A percentile compares a stretch with the other conserved stretches of the same genome.
Conservation (phyloP, 306 rosid genomes). For the Vachellia collinsii region DNA sequence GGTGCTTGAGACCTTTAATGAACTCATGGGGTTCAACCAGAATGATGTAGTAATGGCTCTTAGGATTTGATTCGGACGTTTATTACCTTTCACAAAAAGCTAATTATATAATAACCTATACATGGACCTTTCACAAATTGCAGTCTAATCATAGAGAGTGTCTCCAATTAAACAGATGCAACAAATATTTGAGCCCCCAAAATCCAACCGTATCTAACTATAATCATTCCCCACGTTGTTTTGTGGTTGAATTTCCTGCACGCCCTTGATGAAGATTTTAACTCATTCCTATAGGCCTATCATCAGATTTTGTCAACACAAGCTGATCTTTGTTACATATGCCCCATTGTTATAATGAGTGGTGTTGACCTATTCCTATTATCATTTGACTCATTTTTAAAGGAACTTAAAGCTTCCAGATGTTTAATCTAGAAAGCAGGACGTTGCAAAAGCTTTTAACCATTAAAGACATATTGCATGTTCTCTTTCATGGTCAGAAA, state of each 20-base stretch:
- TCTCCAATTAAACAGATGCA: slow-evolving; percentile 33
- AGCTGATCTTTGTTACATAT: slow-evolving; percentile 38
- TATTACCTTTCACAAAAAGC: slow-evolving; percentile 13
- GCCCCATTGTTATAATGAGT: slow-evolving; percentile 44
- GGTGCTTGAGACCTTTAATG: slow-evolving; percentile 45
- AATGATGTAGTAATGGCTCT: slow-evolving; percentile 44
- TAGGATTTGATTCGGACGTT: slow-evolving; percentile 27
- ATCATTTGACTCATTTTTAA: slow-evolving; percentile 37
- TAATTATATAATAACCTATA: slow-evolving; percentile 25
- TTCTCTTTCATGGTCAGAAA: slow-evolving; percentile 21
- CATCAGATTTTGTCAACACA: slow-evolving; percentile 52
- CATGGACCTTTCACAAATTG: slow-evolving; percentile 33
- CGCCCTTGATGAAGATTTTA: slow-evolving; percentile 21
- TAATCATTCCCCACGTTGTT: slow-evolving; percentile 29
- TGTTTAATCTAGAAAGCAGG: slow-evolving; percentile 21
- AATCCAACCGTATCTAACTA: slow-evolving; percentile 66
- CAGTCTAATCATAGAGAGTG: slow-evolving; percentile 39
- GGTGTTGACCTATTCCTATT: slow-evolving; percentile 38
- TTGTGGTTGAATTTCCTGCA: slow-evolving; percentile 32
- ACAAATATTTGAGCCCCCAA: slow-evolving; percentile 52
- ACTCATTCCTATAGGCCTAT: slow-evolving; percentile 15
- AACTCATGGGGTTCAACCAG: slow-evolving; percentile 31
- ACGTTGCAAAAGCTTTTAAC: background rate
- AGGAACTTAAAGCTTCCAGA: slow-evolving; percentile 11
- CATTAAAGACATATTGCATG: slow-evolving; percentile 30